Conservation (phyloP, 768 basidiomycete species). For the Mycena rosella region DNA sequence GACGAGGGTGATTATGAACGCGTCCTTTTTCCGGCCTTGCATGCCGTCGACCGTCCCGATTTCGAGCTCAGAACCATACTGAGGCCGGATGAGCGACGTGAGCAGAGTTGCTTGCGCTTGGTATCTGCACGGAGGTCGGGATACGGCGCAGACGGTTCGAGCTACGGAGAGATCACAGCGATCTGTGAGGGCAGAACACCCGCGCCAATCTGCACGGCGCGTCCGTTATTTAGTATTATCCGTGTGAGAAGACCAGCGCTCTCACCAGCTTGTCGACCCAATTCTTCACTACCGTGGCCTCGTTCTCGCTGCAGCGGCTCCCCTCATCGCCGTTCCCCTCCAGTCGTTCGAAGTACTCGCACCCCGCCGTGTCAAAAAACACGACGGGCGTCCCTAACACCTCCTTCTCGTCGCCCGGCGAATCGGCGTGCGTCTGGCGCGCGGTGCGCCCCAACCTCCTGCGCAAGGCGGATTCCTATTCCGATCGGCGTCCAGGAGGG, state of each 20-base stretch:
- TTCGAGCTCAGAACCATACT: constrained; percentile 79
- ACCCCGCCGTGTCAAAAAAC: constrained; percentile 95
- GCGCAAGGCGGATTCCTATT: too few relatives aligned
- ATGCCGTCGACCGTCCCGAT: constrained; percentile 97
- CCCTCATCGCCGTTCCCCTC: constrained; percentile 90
- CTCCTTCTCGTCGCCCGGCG: constrained; percentile 80
- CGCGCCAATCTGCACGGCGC: constrained; percentile 16
- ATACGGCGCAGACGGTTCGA: constrained; percentile 1
- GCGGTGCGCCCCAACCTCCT: too few relatives aligned
- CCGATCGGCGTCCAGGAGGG: too few relatives aligned
- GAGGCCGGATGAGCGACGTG: constrained; percentile 78
- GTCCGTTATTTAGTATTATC: too few relatives aligned
- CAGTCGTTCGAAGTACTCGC: constrained; percentile 90
- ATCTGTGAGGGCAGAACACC: constrained; percentile 71
- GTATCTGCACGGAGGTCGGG: constrained; percentile 63
- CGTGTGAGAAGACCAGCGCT: background rate
- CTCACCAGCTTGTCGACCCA: constrained; percentile 86
- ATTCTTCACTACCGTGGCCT: constrained; percentile 84
- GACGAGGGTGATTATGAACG: constrained; percentile 92
- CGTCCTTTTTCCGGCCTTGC: constrained; percentile 97
- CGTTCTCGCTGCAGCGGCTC: constrained; percentile 94
- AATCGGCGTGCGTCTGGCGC: constrained; percentile 57
- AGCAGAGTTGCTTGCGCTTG: constrained; percentile 94
- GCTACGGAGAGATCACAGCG: constrained; percentile 89
- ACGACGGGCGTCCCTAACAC: constrained; percentile 82